phyloP scores from a whole-genome alignment of 1,284 basidiomycete genomes.

The Ustilago curta region DNA sequence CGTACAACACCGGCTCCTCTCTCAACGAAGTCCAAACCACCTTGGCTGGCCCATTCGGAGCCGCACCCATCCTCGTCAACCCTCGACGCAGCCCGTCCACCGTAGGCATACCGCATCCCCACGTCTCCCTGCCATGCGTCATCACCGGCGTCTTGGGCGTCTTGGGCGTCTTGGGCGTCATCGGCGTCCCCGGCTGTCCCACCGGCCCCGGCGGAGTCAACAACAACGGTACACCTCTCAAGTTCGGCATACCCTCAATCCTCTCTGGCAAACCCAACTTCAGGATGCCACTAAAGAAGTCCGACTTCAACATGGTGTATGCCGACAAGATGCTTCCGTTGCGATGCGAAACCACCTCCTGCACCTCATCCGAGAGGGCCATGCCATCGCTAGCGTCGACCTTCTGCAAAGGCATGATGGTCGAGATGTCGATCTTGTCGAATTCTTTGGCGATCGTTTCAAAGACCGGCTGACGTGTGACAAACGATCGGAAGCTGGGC shows the following conservation, averaged over 20 bases:
- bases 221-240: constrained; percentile 62
- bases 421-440: constrained; percentile 80
- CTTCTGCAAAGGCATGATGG: constrained; percentile 83
- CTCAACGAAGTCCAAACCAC: constrained; percentile 67
- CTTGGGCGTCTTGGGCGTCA: constrained; percentile 43
- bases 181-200: constrained; percentile 27
- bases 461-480: constrained; percentile 76
- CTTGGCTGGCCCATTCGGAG: constrained; percentile 42
- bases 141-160: constrained; percentile 37
- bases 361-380: constrained; percentile 74
- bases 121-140: constrained; percentile 56
- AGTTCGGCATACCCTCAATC: constrained; percentile 68
- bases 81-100: constrained; percentile 66
- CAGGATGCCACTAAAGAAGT: constrained; percentile 79
- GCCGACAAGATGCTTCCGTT: constrained; percentile 88
- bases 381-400: constrained; percentile 75
- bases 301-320: constrained; percentile 94
- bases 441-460: constrained; percentile 95
- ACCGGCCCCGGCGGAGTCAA: constrained; percentile 33
- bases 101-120: constrained; percentile 68
- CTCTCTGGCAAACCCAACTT: constrained; percentile 59
- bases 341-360: constrained; percentile 79
- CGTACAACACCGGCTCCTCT: constrained; percentile 68
- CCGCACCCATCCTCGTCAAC: constrained; percentile 63
- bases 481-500: constrained; percentile 63